Conservation (phyloP, 140 eudicot genomes). For the Ambrosia hybrid region DNA sequence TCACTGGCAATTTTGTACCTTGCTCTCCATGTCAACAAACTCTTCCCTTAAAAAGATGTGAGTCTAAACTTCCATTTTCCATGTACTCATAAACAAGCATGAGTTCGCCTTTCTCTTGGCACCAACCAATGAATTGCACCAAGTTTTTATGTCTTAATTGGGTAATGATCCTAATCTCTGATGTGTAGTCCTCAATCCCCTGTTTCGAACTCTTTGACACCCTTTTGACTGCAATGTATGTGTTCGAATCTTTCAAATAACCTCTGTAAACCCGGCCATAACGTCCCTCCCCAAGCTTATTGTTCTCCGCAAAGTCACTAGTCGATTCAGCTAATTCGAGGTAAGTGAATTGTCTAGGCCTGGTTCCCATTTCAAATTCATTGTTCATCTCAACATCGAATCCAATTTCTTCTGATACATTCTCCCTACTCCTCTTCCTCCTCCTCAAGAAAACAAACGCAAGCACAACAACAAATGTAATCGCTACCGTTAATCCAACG, state of each 20-base stretch:
- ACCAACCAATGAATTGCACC: slow-evolving; percentile 52
- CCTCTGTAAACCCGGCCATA: slow-evolving; percentile 58
- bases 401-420: slow-evolving; percentile 3
- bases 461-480: slow-evolving; percentile 6
- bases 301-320: too few relatives aligned
- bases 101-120: too few relatives aligned
- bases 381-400: too few relatives aligned
- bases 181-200: slow-evolving; percentile 47
- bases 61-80: too few relatives aligned
- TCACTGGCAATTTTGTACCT: too few relatives aligned
- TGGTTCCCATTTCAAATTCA: slow-evolving; percentile 22
- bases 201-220: slow-evolving; percentile 40
- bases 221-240: too few relatives aligned
- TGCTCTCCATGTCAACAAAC: too few relatives aligned
- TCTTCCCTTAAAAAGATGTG: too few relatives aligned
- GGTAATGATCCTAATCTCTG: slow-evolving; percentile 57
- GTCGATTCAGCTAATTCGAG: slow-evolving; percentile 31
- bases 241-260: slow-evolving; percentile 17
- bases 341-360: slow-evolving; percentile 31
- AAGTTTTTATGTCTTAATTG: slow-evolving; percentile 45
- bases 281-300: slow-evolving; percentile 65
- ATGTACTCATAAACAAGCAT: too few relatives aligned
- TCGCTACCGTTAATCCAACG: slow-evolving; percentile 21
- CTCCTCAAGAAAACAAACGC: slow-evolving; percentile 14
- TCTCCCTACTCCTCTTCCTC: slow-evolving; percentile 7